A percentile compares a stretch with the other conserved stretches of the same genome.
These are phyloP conservation scores for Tricholoma terreum DNA, from an alignment of 768 basidiomycete genomes.

Conservation along the genomic window DNA sequence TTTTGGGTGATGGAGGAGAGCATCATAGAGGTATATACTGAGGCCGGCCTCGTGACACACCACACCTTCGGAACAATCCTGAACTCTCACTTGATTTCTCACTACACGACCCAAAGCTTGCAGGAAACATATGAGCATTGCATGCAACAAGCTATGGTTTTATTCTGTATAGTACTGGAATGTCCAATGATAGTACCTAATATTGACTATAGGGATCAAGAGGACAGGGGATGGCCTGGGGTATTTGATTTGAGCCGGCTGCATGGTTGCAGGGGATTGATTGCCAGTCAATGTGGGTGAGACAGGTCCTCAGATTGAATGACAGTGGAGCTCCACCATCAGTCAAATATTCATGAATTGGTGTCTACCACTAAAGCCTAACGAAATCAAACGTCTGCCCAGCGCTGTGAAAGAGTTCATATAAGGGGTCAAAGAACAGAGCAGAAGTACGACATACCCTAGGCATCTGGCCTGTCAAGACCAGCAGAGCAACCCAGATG, in stretches of 20 bases:
- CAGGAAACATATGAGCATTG: neutral
- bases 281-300: neutral
- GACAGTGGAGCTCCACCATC: neutral
- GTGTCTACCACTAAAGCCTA: neutral
- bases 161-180: neutral
- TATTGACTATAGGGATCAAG: slow-evolving; percentile 8
- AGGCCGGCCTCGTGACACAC: no score
- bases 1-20: neutral
- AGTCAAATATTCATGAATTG: no score
- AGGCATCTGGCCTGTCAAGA: neutral
- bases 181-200: neutral
- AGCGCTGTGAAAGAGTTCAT: neutral
- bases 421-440: neutral
- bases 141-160: neutral
- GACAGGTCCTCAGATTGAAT: neutral
- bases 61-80: no score
- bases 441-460: neutral
- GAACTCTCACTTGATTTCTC: no score
- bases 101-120: no score
- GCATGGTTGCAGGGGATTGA: neutral
- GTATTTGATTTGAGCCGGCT: slow-evolving; percentile 17
- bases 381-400: neutral
- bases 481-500: neutral
- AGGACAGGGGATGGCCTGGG: slow-evolving; percentile 11
- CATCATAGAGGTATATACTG: neutral